Conservation (phyloP, 2,329 filamentous ascomycete genomes). For the Penicillium sp. region DNA sequence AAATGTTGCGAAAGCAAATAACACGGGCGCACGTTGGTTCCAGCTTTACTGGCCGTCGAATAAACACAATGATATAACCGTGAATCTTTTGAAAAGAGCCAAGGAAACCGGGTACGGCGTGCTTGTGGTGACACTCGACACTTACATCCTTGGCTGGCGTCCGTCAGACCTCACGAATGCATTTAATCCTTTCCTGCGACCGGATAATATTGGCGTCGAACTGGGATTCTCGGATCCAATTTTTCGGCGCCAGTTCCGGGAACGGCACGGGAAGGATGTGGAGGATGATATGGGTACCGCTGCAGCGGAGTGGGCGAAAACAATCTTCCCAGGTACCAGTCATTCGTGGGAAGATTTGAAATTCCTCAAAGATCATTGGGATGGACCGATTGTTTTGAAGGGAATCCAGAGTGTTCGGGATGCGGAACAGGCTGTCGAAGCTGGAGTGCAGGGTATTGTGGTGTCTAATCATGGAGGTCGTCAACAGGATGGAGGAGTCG, state of each 20-base stretch:
- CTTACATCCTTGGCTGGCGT: conserved; percentile 67
- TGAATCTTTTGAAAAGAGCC: conserved; percentile 61
- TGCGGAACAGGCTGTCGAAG: conserved; percentile 43
- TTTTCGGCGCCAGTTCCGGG: conserved; percentile 57
- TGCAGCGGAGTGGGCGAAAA: conserved; percentile 51
- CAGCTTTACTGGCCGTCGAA: conserved; percentile 70
- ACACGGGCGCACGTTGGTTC: conserved; percentile 62
- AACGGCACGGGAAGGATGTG: conserved; percentile 39
- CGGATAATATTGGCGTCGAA: conserved; percentile 51
- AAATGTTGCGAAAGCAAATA: conserved; percentile 55
- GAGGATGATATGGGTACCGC: conserved; percentile 51
- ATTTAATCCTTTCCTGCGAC: conserved; percentile 43
- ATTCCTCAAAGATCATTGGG: conserved; percentile 58
- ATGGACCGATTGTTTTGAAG: conserved; percentile 62
- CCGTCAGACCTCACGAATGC: conserved; percentile 64
- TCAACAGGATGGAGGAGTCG: conserved; percentile 49
- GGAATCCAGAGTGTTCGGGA: conserved; percentile 52
- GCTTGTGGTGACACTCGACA: conserved; percentile 71
- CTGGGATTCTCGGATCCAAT: conserved; percentile 67
- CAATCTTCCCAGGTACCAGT: conserved; percentile 54
- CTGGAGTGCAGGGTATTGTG: conserved; percentile 49
- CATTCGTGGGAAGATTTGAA: conserved; percentile 62
- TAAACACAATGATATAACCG: conserved; percentile 62
- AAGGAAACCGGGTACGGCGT: conserved; percentile 62
- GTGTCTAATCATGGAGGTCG: conserved; percentile 53